Base-by-base conservation (phyloP, 176 grass and related monocot genomes). In the Poa annua region DNA sequence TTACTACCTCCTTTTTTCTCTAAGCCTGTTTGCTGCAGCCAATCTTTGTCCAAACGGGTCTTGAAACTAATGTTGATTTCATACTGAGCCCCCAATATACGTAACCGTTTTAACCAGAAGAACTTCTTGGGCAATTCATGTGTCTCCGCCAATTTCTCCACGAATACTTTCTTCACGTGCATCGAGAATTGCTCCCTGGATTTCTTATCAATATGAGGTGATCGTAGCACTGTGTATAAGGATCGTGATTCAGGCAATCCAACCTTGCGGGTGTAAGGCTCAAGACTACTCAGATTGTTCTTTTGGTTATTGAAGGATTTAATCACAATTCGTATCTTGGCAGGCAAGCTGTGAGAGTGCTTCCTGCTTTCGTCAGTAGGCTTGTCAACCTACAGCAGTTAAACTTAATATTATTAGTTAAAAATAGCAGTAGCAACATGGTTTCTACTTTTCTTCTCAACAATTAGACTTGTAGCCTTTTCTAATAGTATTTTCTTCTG, bases 131-230 rank as follows among this genome's bases (percentile, higher is more conserved):
- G 49, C 11, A 92, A 69, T 34, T 92, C 91, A 8, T 63, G 63
- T 0, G 62, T 32, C 66, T 90, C 65, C 7, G 29, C 76, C 33
- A 66, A 81, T 77, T 79, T 86, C 6, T 85, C 84, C 32, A 87
- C 55, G 44, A 87, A 87, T 44, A 85, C 77, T 75, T 85, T 88
- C 81, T 92, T 90, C 38, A 88, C 26, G 19, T 78, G 85, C 81
- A 75, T 90, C 4, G 85, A 85, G 22, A 93, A 93, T 52, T 90
- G 88, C 52, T 93, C 85, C 69, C 91, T 79, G 45, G 88, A 93
- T 76, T 93, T 90, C 85, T 93, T 93, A 42, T 93, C 91, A 55
- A 93, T 93, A 80, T 93, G 91, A 67, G 91, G 85, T 65, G 91
- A 93, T 9, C 91, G 81, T 53, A 93, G 42, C 57, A 93, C 88